Percentiles rank a stretch among this genome's conserved stretches.
Evolutionary conservation across 2,329 filamentous ascomycete species (phyloP).

Genomic region (Apiospora sp.): DNA sequence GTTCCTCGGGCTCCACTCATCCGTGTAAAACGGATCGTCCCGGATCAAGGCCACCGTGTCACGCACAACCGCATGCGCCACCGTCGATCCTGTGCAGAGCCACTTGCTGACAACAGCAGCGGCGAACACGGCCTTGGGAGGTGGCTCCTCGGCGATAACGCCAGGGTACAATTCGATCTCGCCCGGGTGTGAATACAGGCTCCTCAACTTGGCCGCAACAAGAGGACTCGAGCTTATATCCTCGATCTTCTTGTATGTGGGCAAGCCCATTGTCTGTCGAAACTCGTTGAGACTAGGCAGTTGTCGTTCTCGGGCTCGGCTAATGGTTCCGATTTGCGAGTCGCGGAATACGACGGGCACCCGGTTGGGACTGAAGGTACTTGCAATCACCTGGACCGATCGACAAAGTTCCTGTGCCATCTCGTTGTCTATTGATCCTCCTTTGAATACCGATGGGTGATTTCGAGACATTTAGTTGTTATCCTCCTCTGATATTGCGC

Average conservation of each 20-base stretch:
- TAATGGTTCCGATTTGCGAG: slow-evolving; percentile 67
- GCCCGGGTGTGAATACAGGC: slow-evolving; percentile 69
- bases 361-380: background rate
- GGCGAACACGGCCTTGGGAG: slow-evolving; percentile 57
- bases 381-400: slow-evolving; percentile 66
- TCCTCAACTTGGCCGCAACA: slow-evolving; percentile 62
- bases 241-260: slow-evolving; percentile 62
- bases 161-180: slow-evolving; percentile 76
- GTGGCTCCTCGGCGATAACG: slow-evolving; percentile 67
- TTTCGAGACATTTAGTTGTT: background rate
- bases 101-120: slow-evolving; percentile 51
- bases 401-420: slow-evolving; percentile 58
- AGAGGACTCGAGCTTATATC: slow-evolving; percentile 66
- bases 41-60: background rate
- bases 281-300: slow-evolving; percentile 66
- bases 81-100: slow-evolving; percentile 51
- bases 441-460: no score
- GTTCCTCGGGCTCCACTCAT: slow-evolving; percentile 61
- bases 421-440: background rate
- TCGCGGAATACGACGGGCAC: slow-evolving; percentile 49
- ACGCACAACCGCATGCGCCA: slow-evolving; percentile 1
- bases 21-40: slow-evolving; percentile 55
- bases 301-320: slow-evolving; percentile 59
- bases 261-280: slow-evolving; percentile 67
- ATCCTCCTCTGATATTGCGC: background rate